Base-by-base conservation (phyloP, 371 early-diverging fungal species). In the Mucor indicus region DNA sequence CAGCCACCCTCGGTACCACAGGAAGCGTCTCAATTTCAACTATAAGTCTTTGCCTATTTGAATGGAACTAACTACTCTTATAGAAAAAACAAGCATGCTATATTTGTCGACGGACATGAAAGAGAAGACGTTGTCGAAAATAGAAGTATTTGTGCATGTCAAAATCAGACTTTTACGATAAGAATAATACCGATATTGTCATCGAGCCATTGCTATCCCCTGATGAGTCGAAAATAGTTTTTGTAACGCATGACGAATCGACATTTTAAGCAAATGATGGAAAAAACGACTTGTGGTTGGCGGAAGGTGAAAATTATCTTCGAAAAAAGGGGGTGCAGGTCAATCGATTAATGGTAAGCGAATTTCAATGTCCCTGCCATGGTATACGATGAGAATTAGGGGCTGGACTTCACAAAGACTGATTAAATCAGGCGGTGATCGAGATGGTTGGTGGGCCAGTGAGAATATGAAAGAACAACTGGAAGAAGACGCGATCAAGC, bases 101-200 rank as follows among this genome's bases (percentile, higher is more conserved):
- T 50, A 29, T 57, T 44, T 44, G 35, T 22, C 39, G 41, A 57
- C 35, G 42, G 51, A 0, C 43, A 57, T 51, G 40, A 57, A 21
- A 24, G 57, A 40, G 29, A 44, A 21, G 42, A 57, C 51, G 43
- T 46, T 0, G 13, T 57, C 17, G 31, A 47, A 47, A 45, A 50
- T 46, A 23, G 52, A 15, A 12, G 35, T 21, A 8, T 29, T 23
- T 57, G 39, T 51, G 11, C 11, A 5, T 7, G 7, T 7, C 7
- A 27, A 5, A 11, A 5, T 7, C 11, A 11, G 29, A 27, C 11
- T 7, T 7, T 7, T 27, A 27, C 11, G 29, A 7, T 27, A 11
- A 27, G 7, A 11, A 27, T 27, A 11, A 27, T 7, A 11, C 29
- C 8, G 11, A 15, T 39, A 22, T 0, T 23, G 9, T 12, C n/a